Evolutionary conservation across 2,329 filamentous ascomycete species (phyloP).

Genomic region (Cadophora gregata): DNA sequence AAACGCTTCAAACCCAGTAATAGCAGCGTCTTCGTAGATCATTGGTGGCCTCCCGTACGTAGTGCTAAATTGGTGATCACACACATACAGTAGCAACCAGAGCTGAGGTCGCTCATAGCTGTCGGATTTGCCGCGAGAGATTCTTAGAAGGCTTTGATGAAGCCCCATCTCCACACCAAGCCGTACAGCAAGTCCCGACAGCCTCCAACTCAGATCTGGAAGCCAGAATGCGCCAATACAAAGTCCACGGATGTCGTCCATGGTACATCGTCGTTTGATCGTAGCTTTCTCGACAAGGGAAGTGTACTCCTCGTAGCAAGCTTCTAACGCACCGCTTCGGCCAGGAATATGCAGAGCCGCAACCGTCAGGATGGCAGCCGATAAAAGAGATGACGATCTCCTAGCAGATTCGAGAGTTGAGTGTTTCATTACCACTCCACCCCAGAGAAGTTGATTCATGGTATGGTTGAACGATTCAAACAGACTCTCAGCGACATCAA

Average conservation of each 20-base stretch:
- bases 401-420: conserved; percentile 1
- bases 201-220: conserved; percentile 12
- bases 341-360: conserved; percentile 6
- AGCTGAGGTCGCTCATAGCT: conserved; percentile 10
- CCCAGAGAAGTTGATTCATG: conserved; percentile 9
- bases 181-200: conserved; percentile 9
- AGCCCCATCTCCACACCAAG: conserved; percentile 9
- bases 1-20: not conserved
- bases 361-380: conserved; percentile 7
- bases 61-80: conserved; percentile 16
- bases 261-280: not conserved
- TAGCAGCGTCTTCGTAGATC: not conserved
- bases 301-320: conserved; percentile 14
- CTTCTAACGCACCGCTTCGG: not conserved
- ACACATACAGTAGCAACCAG: conserved; percentile 11
- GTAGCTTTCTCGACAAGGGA: not conserved
- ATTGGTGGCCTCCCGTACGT: conserved; percentile 5
- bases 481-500: conserved; percentile 5
- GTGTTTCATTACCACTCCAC: conserved; percentile 1
- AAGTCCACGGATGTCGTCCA: conserved; percentile 13
- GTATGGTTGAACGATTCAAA: conserved; percentile 15
- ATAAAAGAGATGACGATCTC: not conserved
- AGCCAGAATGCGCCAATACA: conserved; percentile 19
- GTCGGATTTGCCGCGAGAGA: not conserved
- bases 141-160: conserved; percentile 1